A percentile compares a stretch with the other conserved stretches of the same genome.
Evolutionary conservation across 2,329 filamentous ascomycete species (phyloP).

Genomic region (Aurifilum marmelostoma): DNA sequence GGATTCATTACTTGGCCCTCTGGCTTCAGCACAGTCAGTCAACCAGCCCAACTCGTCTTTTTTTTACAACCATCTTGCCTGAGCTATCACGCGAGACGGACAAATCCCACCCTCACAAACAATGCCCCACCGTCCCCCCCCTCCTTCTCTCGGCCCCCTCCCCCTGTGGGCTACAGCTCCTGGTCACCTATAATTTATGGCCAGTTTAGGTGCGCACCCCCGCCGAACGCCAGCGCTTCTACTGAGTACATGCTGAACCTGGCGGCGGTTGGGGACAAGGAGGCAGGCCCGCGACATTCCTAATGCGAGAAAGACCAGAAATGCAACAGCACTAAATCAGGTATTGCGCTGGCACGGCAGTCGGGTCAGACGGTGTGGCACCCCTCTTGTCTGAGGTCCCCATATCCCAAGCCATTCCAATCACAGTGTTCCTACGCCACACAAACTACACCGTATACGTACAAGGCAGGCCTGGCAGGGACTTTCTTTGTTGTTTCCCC

Average conservation of each 20-base stretch:
- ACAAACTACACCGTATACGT: no score
- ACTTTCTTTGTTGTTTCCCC: no score
- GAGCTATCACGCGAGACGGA: slow-evolving; percentile 7
- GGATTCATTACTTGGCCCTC: slow-evolving; percentile 3
- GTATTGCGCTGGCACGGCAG: slow-evolving; percentile 1
- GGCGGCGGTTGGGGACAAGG: slow-evolving; percentile 1
- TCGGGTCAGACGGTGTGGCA: slow-evolving; percentile 22
- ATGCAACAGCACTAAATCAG: background rate
- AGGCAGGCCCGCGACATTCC: background rate
- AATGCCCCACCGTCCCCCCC: background rate
- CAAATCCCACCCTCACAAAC: slow-evolving; percentile 1
- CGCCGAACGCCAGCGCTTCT: background rate
- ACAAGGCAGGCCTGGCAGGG: no score
- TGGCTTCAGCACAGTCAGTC: background rate
- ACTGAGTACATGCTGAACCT: background rate
- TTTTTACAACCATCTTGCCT: slow-evolving; percentile 2
- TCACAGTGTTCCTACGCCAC: slow-evolving; percentile 17
- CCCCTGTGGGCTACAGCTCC: background rate
- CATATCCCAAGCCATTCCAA: slow-evolving; percentile 8
- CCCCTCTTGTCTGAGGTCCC: slow-evolving; percentile 22
- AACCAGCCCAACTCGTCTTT: background rate
- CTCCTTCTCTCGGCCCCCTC: background rate
- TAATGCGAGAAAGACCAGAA: background rate
- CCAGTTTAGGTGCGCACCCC: slow-evolving; percentile 4
- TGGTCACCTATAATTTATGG: background rate